These are phyloP conservation scores for Zymoseptoria crescenta DNA, from an alignment of 2,329 filamentous ascomycete genomes.

Conservation along the genomic window DNA sequence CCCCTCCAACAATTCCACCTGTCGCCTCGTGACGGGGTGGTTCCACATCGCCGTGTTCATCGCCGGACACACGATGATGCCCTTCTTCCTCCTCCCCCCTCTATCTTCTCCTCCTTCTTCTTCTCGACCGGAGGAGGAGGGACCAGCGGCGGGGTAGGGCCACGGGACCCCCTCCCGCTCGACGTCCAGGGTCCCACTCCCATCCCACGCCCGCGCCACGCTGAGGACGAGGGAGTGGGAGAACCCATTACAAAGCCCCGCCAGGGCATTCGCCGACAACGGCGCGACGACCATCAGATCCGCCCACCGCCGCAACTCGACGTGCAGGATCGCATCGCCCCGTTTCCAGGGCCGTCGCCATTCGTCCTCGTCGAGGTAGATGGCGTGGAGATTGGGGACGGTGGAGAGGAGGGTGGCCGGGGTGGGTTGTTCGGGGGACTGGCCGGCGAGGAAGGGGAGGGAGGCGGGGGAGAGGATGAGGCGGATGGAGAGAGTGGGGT, in stretches of 20 bases:
- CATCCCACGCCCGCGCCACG: constrained; percentile 83
- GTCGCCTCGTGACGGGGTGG: constrained; percentile 70
- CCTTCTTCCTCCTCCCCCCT: constrained; percentile 46
- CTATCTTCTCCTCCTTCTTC: no score
- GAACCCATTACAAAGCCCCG: constrained; percentile 72
- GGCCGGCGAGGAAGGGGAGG: constrained; percentile 65
- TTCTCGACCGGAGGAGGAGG: no score
- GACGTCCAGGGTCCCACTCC: constrained; percentile 51
- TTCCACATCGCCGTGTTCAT: constrained; percentile 92
- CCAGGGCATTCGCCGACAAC: constrained; percentile 74
- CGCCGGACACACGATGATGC: constrained; percentile 67
- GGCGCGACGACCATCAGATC: constrained; percentile 74
- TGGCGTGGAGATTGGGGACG: constrained; percentile 67
- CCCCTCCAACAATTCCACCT: constrained; percentile 65
- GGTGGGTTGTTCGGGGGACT: constrained; percentile 68
- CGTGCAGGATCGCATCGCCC: constrained; percentile 77
- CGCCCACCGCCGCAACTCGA: constrained; percentile 77
- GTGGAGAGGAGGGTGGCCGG: constrained; percentile 53
- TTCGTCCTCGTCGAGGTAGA: constrained; percentile 80
- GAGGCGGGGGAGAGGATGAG: constrained; percentile 71
- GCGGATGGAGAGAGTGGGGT: constrained; percentile 64
- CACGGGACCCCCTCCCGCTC: constrained; percentile 18
- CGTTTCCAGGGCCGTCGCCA: constrained; percentile 73
- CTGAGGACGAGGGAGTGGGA: constrained; percentile 66
- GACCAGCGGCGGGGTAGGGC: constrained; percentile 2